Evolutionary conservation across 2,329 filamentous ascomycete species (phyloP).

Genomic region (Fusarium praegraminearum): DNA sequence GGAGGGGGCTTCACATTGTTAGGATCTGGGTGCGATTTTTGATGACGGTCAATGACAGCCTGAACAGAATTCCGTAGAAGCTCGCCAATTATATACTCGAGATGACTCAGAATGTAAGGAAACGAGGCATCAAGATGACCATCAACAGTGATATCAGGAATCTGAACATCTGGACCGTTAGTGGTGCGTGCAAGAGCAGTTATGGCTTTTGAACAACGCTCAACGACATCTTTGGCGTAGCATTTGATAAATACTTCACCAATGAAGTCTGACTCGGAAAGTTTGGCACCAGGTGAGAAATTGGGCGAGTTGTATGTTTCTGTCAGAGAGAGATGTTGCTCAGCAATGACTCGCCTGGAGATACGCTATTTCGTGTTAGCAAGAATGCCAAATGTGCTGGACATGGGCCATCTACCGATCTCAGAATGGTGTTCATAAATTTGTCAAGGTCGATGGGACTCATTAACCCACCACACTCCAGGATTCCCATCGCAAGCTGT

Average conservation of each 20-base stretch:
- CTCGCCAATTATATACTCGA: conserved; percentile 98
- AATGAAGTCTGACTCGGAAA: conserved; percentile 83
- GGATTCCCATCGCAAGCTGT: conserved; percentile 90
- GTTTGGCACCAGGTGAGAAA: conserved; percentile 85
- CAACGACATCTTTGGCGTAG: conserved; percentile 88
- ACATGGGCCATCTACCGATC: conserved; percentile 73
- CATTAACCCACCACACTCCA: conserved; percentile 89
- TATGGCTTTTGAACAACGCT: conserved; percentile 82
- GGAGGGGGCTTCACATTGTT: conserved; percentile 70
- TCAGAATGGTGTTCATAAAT: conserved; percentile 94
- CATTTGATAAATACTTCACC: conserved; percentile 96
- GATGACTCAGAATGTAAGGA: conserved; percentile 93
- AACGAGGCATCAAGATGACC: conserved; percentile 92
- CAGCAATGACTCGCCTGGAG: conserved; percentile 93
- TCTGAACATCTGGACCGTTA: conserved; percentile 75
- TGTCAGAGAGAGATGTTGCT: conserved; percentile 94
- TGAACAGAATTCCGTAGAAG: conserved; percentile 95
- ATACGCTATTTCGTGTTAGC: conserved; percentile 72
- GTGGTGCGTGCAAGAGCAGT: conserved; percentile 79
- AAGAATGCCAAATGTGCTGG: neutral
- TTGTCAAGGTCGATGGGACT: conserved; percentile 84
- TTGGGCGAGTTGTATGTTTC: conserved; percentile 93
- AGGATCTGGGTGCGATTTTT: conserved; percentile 51
- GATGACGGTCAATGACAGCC: conserved; percentile 83
- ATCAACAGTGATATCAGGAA: conserved; percentile 85